Evolutionary conservation across 208 protist genomes (phyloP), one percentile per base, ranked within the genome.

Genomic region (Crithidia fasciculata): DNA sequence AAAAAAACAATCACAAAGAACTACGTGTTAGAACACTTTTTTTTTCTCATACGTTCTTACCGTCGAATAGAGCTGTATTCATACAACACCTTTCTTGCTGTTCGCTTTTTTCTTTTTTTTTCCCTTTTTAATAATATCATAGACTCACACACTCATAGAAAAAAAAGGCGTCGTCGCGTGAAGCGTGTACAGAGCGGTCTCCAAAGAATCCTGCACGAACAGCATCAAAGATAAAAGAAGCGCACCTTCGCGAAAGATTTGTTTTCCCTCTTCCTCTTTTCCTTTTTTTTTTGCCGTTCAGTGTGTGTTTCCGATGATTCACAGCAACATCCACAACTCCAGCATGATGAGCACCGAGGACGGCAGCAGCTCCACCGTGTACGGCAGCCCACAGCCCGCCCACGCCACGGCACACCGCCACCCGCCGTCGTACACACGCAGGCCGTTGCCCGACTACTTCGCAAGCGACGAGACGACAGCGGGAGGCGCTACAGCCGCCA

Each of bases 281-380:
- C 28, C 4, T 39, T 0, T 44, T 39, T 18, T 64, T 6, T 52
- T 49, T 61, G 1, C 12, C 12, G 7, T 61, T 19, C 18, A 61
- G 39, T 41, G 18, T 49, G 45, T 15, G 45, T 2, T 49, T 49
- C 12, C 50, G 13, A 79, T 79, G 74, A 79, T 79, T n/a, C 53
- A 79, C 60, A 79, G 74, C 40, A 65, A 79, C 61, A 41, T 57
- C 37, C 67, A 69, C 12, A 79, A 61, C 63, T 63, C 66, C 3
- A 79, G 74, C 8, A n/a, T 55, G 40, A 37, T 65, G 53, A 79
- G 74, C 74, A 74, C 67, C 8, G 74, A 79, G 54, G 74, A 79
- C n/a, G 74, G 67, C 39, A 74, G 74, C 36, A 59, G 67, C 68
- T 79, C 74, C 10, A 69, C 68, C 6, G 45, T 68, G 4, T 67